These are phyloP conservation scores for Lentinula detonsa DNA, from an alignment of 768 basidiomycete species.

Conservation along the genomic window DNA sequence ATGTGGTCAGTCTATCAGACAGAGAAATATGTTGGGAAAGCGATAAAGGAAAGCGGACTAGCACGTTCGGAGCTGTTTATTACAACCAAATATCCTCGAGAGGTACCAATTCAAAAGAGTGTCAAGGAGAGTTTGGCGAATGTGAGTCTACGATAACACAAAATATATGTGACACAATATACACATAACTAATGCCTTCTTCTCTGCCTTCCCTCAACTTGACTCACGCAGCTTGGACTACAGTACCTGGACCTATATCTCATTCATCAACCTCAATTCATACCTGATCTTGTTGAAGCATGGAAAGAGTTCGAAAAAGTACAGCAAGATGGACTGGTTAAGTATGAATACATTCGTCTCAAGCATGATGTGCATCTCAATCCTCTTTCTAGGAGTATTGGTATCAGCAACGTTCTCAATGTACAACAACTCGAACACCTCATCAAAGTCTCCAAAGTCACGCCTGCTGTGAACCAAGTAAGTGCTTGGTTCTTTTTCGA, in stretches of 20 bases:
- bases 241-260: constrained; percentile 66
- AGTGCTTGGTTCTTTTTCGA: neutral
- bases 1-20: constrained; percentile 31
- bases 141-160: constrained; percentile 22
- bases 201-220: neutral
- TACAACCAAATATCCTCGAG: constrained; percentile 48
- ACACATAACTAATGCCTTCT: neutral
- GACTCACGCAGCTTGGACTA: constrained; percentile 45
- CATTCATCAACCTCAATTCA: constrained; percentile 45
- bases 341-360: constrained; percentile 19
- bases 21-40: constrained; percentile 28
- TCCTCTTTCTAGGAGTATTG: constrained; percentile 51
- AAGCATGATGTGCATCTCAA: neutral
- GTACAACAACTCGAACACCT: constrained; percentile 51
- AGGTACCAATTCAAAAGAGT: constrained; percentile 29
- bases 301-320: constrained; percentile 59
- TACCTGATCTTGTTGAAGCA: constrained; percentile 25
- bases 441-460: constrained; percentile 53
- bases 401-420: constrained; percentile 58
- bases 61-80: constrained; percentile 39
- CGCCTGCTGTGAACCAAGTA: constrained; percentile 66
- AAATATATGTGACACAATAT: neutral
- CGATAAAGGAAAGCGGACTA: constrained; percentile 42
- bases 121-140: constrained; percentile 43
- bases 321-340: constrained; percentile 36